Evolutionary conservation across 2,329 filamentous ascomycete genomes (phyloP).

Genomic region (Scedosporium minutisporum): DNA sequence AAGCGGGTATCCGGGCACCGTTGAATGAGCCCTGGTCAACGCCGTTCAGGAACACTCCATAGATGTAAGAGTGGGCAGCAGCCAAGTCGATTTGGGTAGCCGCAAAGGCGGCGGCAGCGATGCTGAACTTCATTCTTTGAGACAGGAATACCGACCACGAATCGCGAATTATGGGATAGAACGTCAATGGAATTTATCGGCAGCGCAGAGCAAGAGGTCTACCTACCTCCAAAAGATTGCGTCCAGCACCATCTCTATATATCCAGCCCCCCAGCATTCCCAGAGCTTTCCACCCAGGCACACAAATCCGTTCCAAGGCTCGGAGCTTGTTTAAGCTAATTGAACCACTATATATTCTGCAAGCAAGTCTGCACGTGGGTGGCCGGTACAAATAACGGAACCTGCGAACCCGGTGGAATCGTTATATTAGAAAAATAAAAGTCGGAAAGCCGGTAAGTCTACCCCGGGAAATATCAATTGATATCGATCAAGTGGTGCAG

Average conservation of each 20-base stretch:
- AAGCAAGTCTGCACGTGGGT: not conserved
- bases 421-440: not conserved
- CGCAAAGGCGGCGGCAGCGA: slow-evolving; percentile 1
- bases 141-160: not conserved
- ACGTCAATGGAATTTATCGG: too few relatives aligned
- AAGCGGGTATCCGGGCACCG: slow-evolving; percentile 35
- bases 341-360: not conserved
- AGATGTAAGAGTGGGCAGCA: slow-evolving; percentile 6
- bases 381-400: not conserved
- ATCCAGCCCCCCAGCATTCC: not conserved
- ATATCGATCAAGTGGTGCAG: not conserved
- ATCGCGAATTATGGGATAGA: not conserved
- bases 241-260: not conserved
- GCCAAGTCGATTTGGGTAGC: not conserved
- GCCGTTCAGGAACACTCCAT: slow-evolving; percentile 33
- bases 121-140: slow-evolving; percentile 2
- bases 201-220: too few relatives aligned
- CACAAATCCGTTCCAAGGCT: not conserved
- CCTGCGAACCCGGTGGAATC: not conserved
- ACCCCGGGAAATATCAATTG: not conserved
- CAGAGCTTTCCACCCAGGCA: not conserved
- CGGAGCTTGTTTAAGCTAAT: not conserved
- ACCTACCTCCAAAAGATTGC: too few relatives aligned
- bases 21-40: slow-evolving; percentile 38
- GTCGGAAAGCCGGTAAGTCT: not conserved